These are phyloP conservation scores for Limonium bicolor DNA, from an alignment of 148 eudicot species.

Conservation along the genomic window DNA sequence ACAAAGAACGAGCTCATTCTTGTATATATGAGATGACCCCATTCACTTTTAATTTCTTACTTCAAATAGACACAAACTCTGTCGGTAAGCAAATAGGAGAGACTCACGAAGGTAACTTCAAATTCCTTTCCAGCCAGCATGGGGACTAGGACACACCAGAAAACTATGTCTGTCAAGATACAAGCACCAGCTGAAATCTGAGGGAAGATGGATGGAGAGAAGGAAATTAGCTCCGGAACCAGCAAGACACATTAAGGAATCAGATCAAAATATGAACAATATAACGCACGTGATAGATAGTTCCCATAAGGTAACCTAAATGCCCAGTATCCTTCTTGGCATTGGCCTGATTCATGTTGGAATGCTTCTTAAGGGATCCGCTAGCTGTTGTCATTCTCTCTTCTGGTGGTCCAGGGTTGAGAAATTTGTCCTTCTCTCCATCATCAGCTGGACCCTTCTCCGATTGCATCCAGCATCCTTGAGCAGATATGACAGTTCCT, in stretches of 20 bases:
- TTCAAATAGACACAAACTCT: too few relatives aligned
- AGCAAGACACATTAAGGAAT: neutral
- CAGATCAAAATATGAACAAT: neutral
- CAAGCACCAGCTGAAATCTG: conserved; percentile 81
- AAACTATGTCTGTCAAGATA: conserved; percentile 64
- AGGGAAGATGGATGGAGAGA: neutral
- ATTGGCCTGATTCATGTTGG: conserved; percentile 8
- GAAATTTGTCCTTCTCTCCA: conserved; percentile 20
- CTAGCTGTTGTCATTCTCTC: conserved; percentile 1
- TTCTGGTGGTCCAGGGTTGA: conserved; percentile 15
- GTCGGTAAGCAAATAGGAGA: too few relatives aligned
- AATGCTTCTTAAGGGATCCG: conserved; percentile 6
- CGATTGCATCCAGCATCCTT: conserved; percentile 41
- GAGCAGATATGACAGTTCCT: conserved; percentile 49
- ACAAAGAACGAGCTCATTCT: too few relatives aligned
- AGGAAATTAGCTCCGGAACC: conserved; percentile 2
- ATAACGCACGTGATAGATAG: conserved; percentile 68
- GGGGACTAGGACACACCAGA: conserved; percentile 71
- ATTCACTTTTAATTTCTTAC: too few relatives aligned
- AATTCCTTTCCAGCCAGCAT: conserved; percentile 39
- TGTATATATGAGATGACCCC: too few relatives aligned
- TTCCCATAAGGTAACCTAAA: conserved; percentile 34
- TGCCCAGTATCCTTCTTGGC: conserved; percentile 20
- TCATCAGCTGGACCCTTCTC: conserved; percentile 9
- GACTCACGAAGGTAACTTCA: conserved; percentile 52